Evolutionary conservation across 345 rosid genomes (phyloP).

Genomic region (Pistacia atlantica): DNA sequence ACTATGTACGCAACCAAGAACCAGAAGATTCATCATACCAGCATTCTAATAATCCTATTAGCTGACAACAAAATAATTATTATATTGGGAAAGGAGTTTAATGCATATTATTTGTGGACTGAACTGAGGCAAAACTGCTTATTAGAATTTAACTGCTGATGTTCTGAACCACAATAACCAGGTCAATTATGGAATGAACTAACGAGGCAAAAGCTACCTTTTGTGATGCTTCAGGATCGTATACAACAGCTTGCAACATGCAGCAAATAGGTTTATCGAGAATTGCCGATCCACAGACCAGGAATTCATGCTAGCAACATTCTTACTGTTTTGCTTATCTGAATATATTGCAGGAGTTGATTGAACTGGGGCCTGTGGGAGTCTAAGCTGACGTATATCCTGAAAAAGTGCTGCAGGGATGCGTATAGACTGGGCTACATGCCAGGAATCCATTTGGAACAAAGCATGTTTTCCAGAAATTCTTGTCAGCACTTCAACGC

Average conservation of each 20-base stretch:
- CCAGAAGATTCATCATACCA: background rate
- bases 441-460: slow-evolving; percentile 75
- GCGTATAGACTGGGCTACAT: slow-evolving; percentile 66
- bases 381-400: slow-evolving; percentile 43
- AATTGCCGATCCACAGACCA: slow-evolving; percentile 51
- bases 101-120: too few species aligned
- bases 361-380: slow-evolving; percentile 28
- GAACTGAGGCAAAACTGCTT: background rate
- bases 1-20: slow-evolving; percentile 3
- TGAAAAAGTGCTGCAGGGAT: slow-evolving; percentile 72
- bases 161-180: background rate
- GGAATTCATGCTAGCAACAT: slow-evolving; percentile 28
- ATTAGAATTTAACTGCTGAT: slow-evolving; percentile 10
- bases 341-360: slow-evolving; percentile 21
- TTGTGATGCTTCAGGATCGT: slow-evolving; percentile 80
- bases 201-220: slow-evolving; percentile 45
- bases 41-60: background rate
- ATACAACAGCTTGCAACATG: slow-evolving; percentile 74
- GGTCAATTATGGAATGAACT: background rate
- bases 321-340: slow-evolving; percentile 30
- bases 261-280: slow-evolving; percentile 53
- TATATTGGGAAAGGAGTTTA: too few species aligned
- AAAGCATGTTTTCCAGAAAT: slow-evolving; percentile 68
- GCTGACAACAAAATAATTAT: too few species aligned
- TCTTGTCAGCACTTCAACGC: slow-evolving; percentile 82